Base-by-base conservation (phyloP, 2,329 filamentous ascomycete species). In the Hypoxylon sp. region DNA sequence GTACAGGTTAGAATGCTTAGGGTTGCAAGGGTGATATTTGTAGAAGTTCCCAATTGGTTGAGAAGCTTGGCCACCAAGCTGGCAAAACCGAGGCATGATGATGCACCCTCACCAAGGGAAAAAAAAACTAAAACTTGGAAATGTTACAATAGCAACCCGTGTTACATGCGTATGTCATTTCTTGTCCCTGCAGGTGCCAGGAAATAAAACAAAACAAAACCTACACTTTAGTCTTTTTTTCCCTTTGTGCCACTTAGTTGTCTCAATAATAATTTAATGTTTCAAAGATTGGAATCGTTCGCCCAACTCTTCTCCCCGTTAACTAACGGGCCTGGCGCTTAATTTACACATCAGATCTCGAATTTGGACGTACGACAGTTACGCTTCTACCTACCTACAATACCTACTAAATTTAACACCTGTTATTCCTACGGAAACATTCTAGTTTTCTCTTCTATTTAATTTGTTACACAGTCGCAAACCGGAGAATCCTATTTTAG, bases 121-220 rank as follows among this genome's bases (percentile, higher is more conserved):
- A n/a, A n/a, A n/a, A n/a, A n/a, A n/a, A n/a, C 32, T 31, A 52
- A 56, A 55, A 42, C 42, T 47, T 42, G 42, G 56, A 57, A 54
- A 43, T 15, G 46, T 38, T 17, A 38, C 46, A 40, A 45, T 29
- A 20, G 36, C 13, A 35, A 13, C 7, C 25, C 16, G 11, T 15
- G 34, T 51, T 51, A 45, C 50, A 41, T 52, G 47, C 40, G 26
- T 51, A 55, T 19, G 16, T 46, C n/a, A 51, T 49, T 51, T 16
- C 26, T 23, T 41, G 37, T 41, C 31, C 32, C 20, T 30, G 12
- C 36, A 50, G 19, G 21, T 55, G 34, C 40, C 2, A 16, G 19
- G 11, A 42, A 44, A 44, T 51, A 49, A 51, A 45, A 23, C 8
- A 25, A 38, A 31, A 17, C 12, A 32, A 34, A n/a, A n/a, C 30